Evolutionary conservation across 106 monocot species (phyloP).

Genomic region (Vanilla planifolia): DNA sequence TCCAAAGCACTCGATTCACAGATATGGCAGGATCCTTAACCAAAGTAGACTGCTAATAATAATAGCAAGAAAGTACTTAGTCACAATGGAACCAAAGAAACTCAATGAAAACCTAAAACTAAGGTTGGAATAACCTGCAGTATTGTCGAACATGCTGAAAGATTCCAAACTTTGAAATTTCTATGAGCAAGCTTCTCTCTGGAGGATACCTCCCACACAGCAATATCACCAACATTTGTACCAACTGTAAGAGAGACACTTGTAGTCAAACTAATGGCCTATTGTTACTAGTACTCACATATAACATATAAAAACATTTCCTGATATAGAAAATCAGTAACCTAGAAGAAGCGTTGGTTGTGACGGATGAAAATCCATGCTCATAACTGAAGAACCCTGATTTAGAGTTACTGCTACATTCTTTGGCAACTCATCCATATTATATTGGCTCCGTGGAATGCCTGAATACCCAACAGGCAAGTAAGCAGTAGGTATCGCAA

Average conservation of each 20-base stretch:
- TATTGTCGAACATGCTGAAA: slow-evolving; percentile 16
- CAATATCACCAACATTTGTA: slow-evolving; percentile 53
- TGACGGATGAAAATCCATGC: slow-evolving; percentile 50
- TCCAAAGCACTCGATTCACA: slow-evolving; percentile 41
- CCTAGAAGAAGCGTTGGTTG: slow-evolving; percentile 44
- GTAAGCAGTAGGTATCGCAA: slow-evolving; percentile 11
- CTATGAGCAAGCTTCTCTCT: slow-evolving; percentile 30
- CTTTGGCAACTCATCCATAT: slow-evolving; percentile 35
- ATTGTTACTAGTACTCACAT: not conserved
- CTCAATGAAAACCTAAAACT: not conserved
- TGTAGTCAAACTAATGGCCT: not conserved
- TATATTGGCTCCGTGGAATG: slow-evolving; percentile 13
- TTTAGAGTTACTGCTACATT: slow-evolving; percentile 23
- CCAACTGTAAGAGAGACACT: slow-evolving; percentile 33
- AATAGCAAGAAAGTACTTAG: slow-evolving; percentile 9
- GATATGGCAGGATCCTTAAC: slow-evolving; percentile 32
- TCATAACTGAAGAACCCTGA: slow-evolving; percentile 37
- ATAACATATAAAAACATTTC: not conserved
- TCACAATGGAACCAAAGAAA: not conserved
- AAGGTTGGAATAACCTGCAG: slow-evolving; percentile 30
- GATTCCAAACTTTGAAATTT: slow-evolving; percentile 33
- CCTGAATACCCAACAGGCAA: slow-evolving; percentile 19
- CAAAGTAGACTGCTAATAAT: slow-evolving; percentile 25
- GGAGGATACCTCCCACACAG: slow-evolving; percentile 42
- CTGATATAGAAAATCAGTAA: slow-evolving; percentile 4